Percentiles rank a stretch among this genome's conserved stretches.
Conservation (phyloP, 192 early-diverging fungal genomes). For the Linnemannia zychae region DNA sequence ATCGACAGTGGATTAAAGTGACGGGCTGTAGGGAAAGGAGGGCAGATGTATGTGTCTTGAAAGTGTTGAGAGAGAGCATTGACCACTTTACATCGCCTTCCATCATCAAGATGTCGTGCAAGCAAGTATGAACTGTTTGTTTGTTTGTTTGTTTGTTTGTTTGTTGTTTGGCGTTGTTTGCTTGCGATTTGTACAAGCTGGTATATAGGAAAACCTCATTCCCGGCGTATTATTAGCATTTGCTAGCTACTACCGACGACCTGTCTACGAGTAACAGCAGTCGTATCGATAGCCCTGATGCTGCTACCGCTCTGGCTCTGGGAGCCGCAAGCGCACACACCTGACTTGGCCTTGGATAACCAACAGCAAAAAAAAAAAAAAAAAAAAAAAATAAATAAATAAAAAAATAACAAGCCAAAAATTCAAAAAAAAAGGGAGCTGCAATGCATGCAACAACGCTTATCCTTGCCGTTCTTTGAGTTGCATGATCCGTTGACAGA, state of each 20-base stretch:
- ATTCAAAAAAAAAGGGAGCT: background rate
- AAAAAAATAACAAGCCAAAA: slow-evolving; percentile 18
- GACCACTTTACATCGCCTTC: background rate
- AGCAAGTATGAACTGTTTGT: background rate
- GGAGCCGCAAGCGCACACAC: background rate
- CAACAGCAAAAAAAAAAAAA: background rate
- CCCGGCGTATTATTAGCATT: background rate
- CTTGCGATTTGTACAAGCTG: background rate
- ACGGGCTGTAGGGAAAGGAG: too few species aligned
- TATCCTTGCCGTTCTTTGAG: slow-evolving; percentile 35
- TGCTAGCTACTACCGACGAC: background rate
- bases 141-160: background rate
- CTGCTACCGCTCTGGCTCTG: background rate
- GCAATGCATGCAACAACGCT: background rate
- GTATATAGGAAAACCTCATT: background rate
- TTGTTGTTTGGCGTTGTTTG: background rate
- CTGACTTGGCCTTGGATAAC: background rate
- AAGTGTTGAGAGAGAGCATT: background rate
- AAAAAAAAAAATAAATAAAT: slow-evolving; percentile 12
- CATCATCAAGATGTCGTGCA: background rate
- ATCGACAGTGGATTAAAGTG: too few species aligned
- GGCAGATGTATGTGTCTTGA: too few species aligned
- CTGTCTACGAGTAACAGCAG: background rate
- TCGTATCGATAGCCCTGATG: background rate
- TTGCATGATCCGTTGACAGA: slow-evolving; percentile 55